Evolutionary conservation across 805 yeast species (phyloP), one percentile per base, ranked within the genome.

Genomic region (Candida silvatica): DNA sequence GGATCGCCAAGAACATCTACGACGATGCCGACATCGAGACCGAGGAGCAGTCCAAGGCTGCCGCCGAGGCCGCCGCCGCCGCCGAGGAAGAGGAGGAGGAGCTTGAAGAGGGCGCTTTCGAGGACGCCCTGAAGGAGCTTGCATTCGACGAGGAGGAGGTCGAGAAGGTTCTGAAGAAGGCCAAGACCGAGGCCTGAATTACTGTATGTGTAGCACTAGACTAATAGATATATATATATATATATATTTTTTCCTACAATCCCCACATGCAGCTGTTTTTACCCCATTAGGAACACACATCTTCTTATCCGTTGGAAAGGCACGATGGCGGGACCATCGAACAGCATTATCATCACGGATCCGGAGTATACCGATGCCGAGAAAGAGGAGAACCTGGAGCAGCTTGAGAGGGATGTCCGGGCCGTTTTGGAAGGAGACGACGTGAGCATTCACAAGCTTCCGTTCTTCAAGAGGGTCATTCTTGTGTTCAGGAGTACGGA

Each of bases 101-200:
- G 27, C 62, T 67, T 40, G 66, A 67, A 45, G 60, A 77, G 34
- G 62, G 82, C 33, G 59, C 66, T 18, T 81, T 82, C 56, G 94
- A 83, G 46, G 73, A 72, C 52, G 86, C 86, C 28, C 73, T 88
- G 62, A 69, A 84, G 51, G 95, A 88, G 64, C 63, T 74, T 54
- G 83, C 87, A 46, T 80, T 81, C 37, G 80, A 79, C 47, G 87
- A 83, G 42, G 78, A 74, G 17, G 88, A 76, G 38, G 61, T 79
- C 38, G 63, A 70, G 29, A 67, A 71, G 47, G 81, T 40, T 67
- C 83, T 54, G 77, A 79, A 31, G 71, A 74, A 52, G 59, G 67
- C 40, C 66, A n/a, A n/a, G n/a, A n/a, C n/a, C n/a, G n/a, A n/a
- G n/a, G n/a, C n/a, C n/a, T n/a, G n/a, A n/a, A n/a, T n/a, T n/a